Evolutionary conservation across 306 rosid species (phyloP).

Genomic region (Quercus aquifolioides): DNA sequence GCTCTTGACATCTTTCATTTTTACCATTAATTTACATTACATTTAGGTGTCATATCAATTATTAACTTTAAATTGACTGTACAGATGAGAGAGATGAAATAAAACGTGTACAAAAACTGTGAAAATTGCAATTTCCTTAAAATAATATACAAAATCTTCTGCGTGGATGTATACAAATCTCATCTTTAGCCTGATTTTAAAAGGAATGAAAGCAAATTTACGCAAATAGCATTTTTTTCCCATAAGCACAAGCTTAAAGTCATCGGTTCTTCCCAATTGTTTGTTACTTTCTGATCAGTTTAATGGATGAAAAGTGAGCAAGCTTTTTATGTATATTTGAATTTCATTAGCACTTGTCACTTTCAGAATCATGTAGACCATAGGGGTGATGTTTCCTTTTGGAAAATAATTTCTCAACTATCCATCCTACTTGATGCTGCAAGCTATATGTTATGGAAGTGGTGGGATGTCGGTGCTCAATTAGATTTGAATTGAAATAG

Average conservation of each 20-base stretch:
- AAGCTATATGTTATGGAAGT: neutral
- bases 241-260: neutral
- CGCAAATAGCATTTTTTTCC: neutral
- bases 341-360: no score
- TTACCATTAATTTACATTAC: no score
- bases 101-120: neutral
- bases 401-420: neutral
- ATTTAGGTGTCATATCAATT: no score
- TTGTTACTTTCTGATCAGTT: neutral
- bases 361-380: no score
- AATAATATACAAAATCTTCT: neutral
- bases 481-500: no score
- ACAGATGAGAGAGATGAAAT: no score
- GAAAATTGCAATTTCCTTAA: neutral
- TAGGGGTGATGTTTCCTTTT: no score
- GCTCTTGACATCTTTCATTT: no score
- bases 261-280: neutral
- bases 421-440: neutral
- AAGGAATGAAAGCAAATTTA: neutral
- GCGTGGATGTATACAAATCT: neutral
- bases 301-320: neutral
- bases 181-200: neutral
- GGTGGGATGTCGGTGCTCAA: no score
- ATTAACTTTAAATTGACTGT: no score
- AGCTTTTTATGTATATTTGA: neutral